Base-by-base conservation (phyloP, 495 filamentous ascomycete species). In the Lophiostoma macrostomum region DNA sequence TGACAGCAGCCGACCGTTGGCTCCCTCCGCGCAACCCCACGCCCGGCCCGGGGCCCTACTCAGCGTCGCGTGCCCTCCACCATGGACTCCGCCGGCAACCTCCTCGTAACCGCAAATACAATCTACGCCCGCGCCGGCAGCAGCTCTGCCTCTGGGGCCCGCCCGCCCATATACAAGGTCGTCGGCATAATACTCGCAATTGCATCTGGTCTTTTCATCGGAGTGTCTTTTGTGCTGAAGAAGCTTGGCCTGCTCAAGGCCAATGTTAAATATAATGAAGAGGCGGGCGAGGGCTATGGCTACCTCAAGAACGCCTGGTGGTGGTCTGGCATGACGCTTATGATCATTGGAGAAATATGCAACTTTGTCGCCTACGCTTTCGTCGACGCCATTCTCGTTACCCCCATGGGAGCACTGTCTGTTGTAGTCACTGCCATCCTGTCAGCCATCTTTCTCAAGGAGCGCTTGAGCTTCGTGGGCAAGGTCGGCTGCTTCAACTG, bases 291-390 rank as follows among this genome's bases (percentile, higher is more conserved):
- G 68, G 93, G 93, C 27, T 98, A 98, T 67, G 94, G 93, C 53
- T 98, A 98, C 68, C 80, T 98, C 61, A 96, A 94, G 77, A 98
- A 98, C 66, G 72, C 76, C 16, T 96, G 78, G 73, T 98, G 93
- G 93, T 98, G 93, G 93, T 68, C 72, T 19, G 93, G 93, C 57
- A 98, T 98, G 94, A 90, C 80, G 16, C 74, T 98, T 65, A 98
- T 98, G 93, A 94, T 97, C 58, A 64, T 97, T 34, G 93, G 93
- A 41, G 93, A 98, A 71, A 82, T 93, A 28, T 95, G 91, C 80
- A 98, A 98, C 70, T 96, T 98, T 64, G 90, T 87, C 49, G 94
- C 93, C 19, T 98, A 98, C 66, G 88, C 89, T 37, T 97, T 98
- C 65, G 91, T 93, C 61, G 93, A 98, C 69, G 93, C 93, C 40